Base-by-base conservation (phyloP, 345 rosid genomes). In the Carallia brachiata region DNA sequence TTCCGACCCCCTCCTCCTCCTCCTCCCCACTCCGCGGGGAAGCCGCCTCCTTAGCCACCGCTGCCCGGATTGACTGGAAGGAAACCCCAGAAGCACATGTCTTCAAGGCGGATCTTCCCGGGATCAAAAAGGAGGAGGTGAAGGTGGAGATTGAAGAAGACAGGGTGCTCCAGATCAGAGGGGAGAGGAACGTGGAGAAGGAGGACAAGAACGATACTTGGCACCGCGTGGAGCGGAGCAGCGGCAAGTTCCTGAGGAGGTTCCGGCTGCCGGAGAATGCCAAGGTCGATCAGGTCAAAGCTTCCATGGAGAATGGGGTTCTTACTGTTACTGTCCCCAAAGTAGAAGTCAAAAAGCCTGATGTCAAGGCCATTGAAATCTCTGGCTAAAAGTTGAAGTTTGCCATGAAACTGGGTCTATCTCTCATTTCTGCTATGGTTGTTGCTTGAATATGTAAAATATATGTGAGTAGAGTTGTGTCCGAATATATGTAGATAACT, bases 201-300 rank as follows among this genome's bases (percentile, higher is more conserved):
- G 68, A 28, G 31, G 37, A 30, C 13, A 52, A 30, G 27, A 52
- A 36, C 28, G 64, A 65, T 6, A 52, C 6, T 10, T 50, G 68
- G 68, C 28, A 36, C 27, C 47, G 47, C 39, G 3, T 36, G 17
- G 64, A 61, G 64, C 39, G 16, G 1, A 36, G 64, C 28, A 30
- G 19, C 40, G 64, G 64, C 39, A 61, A 61, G 64, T 61, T 61
- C 23, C 19, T 61, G 47, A 61, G 28, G 63, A 61, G 44, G 44
- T 61, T 61, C n/a, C 17, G 64, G 47, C 18, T 61, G 39, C 47
- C 28, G 47, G 47, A 61, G 64, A 61, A 61, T 36, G 47, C 39
- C 7, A 61, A 61, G 7, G 34, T 61, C 37, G 63, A 61, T 34
- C n/a, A 36, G 17, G 63, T 61, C n/a, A 36, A 61, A 10, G 63